Percentiles rank a stretch among this genome's conserved stretches.
Conservation (phyloP, 2,329 filamentous ascomycete species). For the Pseudogymnoascus sp. region DNA sequence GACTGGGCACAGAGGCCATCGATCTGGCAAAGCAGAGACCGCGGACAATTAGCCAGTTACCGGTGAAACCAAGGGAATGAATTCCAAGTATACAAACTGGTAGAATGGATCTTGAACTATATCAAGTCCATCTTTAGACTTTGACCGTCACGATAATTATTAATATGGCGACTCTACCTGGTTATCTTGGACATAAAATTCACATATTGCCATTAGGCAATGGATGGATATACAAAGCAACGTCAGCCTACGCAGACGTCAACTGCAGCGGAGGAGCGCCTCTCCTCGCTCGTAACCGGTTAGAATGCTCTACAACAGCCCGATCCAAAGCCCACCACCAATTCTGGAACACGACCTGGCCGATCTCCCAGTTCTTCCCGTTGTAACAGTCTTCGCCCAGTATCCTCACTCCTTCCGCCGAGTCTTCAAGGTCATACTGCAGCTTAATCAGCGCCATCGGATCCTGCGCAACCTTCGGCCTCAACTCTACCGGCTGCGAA, state of each 20-base stretch:
- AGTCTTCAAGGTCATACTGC: constrained; percentile 13
- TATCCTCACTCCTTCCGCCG: constrained; percentile 15
- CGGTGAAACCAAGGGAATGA: too few relatives aligned
- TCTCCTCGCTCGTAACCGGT: constrained; percentile 11
- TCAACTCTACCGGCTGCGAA: constrained; percentile 13
- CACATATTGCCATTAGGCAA: neutral
- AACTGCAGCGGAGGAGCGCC: constrained; percentile 8
- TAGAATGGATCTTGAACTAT: neutral
- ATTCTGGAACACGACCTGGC: constrained; percentile 14
- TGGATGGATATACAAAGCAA: neutral
- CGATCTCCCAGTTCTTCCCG: constrained; percentile 14
- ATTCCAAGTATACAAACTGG: too few relatives aligned
- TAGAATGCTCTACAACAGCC: constrained; percentile 13
- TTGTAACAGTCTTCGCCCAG: constrained; percentile 10
- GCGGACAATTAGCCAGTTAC: too few relatives aligned
- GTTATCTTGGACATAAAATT: neutral
- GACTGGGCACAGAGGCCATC: neutral
- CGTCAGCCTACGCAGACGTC: neutral
- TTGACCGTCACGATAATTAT: neutral
- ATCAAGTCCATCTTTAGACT: neutral
- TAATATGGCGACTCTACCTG: neutral
- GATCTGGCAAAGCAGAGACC: neutral
- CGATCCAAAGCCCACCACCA: constrained; percentile 16
- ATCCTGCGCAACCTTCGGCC: constrained; percentile 11
- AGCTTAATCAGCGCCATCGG: constrained; percentile 13